Conservation (phyloP, 768 basidiomycete species). For the Lentinula aciculospora region DNA sequence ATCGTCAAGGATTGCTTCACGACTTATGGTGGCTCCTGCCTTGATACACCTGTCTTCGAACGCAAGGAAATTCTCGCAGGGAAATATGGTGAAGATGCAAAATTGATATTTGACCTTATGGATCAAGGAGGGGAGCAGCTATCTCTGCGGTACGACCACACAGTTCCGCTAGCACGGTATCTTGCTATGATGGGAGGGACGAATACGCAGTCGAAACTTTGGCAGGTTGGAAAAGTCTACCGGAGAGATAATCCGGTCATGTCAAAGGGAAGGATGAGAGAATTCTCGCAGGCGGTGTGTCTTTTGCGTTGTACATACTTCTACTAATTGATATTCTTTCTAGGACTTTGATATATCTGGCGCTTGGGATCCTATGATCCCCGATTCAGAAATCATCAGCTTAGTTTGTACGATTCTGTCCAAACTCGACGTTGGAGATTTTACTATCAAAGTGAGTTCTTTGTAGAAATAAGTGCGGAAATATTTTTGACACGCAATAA, state of each 20-base stretch:
- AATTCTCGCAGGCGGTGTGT: conserved; percentile 93
- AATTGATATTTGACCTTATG: conserved; percentile 95
- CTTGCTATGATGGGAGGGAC: conserved; percentile 93
- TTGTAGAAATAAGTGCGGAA: too few relatives aligned
- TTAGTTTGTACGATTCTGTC: conserved; percentile 77
- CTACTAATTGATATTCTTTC: not conserved
- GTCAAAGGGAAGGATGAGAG: conserved; percentile 97
- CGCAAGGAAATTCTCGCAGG: conserved; percentile 93
- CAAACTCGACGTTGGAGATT: conserved; percentile 87
- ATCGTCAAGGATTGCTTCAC: conserved; percentile 87
- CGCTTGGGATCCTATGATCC: conserved; percentile 92
- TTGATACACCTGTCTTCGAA: conserved; percentile 98
- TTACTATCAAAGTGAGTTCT: conserved; percentile 73
- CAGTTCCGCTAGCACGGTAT: conserved; percentile 93
- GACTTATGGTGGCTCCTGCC: conserved; percentile 82
- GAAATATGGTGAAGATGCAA: conserved; percentile 97
- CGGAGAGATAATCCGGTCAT: conserved; percentile 94
- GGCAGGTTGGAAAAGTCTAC: conserved; percentile 99
- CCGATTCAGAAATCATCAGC: conserved; percentile 88
- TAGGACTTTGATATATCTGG: conserved; percentile 97
- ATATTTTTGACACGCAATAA: too few relatives aligned
- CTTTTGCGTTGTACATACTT: not conserved
- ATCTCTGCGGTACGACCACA: conserved; percentile 92
- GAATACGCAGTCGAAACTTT: conserved; percentile 72
- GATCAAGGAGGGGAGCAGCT: conserved; percentile 98